Conservation (phyloP, 2,329 filamentous ascomycete genomes). For the Colletotrichum tropicicola region DNA sequence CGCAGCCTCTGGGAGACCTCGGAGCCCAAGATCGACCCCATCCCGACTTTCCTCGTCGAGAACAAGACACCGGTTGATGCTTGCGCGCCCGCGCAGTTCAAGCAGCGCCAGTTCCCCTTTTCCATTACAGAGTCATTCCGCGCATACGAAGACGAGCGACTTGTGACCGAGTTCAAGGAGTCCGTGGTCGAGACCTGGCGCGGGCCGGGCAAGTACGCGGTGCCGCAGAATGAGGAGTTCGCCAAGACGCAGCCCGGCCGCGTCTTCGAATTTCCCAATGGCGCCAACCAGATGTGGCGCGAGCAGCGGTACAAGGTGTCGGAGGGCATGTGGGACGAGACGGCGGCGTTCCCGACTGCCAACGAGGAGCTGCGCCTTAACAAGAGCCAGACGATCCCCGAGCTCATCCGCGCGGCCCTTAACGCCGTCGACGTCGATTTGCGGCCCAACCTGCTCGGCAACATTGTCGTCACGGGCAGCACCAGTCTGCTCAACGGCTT, state of each 20-base stretch:
- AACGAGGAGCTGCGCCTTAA: slow-evolving; percentile 54
- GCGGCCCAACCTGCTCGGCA: slow-evolving; percentile 81
- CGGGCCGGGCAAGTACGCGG: slow-evolving; percentile 74
- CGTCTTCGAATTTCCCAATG: slow-evolving; percentile 97
- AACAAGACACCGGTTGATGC: slow-evolving; percentile 91
- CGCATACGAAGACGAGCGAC: slow-evolving; percentile 87
- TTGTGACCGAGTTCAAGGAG: slow-evolving; percentile 97
- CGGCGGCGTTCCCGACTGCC: slow-evolving; percentile 68
- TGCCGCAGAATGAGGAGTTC: slow-evolving; percentile 78
- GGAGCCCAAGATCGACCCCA: slow-evolving; percentile 76
- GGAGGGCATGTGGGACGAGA: slow-evolving; percentile 92
- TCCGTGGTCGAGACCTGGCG: slow-evolving; percentile 95
- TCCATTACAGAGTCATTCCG: slow-evolving; percentile 76
- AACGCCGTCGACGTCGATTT: slow-evolving; percentile 88
- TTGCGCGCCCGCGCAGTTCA: slow-evolving; percentile 79
- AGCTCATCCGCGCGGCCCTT: slow-evolving; percentile 81
- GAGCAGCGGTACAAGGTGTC: slow-evolving; percentile 85
- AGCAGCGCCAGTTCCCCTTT: slow-evolving; percentile 74
- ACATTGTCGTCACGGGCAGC: slow-evolving; percentile 93
- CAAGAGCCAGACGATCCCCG: slow-evolving; percentile 82
- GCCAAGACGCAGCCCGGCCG: slow-evolving; percentile 78
- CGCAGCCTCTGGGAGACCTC: slow-evolving; percentile 79
- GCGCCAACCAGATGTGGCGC: slow-evolving; percentile 94
- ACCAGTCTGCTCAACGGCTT: slow-evolving; percentile 90
- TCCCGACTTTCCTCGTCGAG: slow-evolving; percentile 87